Conservation (phyloP, 225 moss, liverwort and hornwort genomes). For the Marchantia paleacea region DNA sequence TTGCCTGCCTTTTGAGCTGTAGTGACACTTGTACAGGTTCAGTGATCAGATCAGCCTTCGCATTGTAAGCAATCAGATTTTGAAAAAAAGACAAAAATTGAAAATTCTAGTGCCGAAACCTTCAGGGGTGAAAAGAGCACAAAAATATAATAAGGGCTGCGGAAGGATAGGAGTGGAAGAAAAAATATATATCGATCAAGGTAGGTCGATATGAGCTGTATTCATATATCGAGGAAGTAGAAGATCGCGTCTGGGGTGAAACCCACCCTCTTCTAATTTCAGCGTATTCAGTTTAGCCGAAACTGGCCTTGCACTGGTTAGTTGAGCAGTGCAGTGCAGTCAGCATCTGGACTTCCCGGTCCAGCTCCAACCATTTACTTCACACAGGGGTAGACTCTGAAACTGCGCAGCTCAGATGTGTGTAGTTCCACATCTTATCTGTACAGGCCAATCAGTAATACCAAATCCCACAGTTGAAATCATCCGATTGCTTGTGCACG, state of each 20-base stretch:
- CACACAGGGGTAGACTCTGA: conserved; percentile 7
- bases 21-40: background rate
- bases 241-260: conserved; percentile 13
- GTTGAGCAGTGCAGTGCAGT: background rate
- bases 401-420: conserved; percentile 18
- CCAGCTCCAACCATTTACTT: conserved; percentile 1
- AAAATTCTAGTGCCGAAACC: background rate
- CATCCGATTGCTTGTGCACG: background rate
- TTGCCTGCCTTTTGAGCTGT: background rate
- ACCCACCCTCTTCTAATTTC: conserved; percentile 15
- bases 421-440: conserved; percentile 14
- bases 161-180: conserved; percentile 6
- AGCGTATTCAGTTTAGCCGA: background rate
- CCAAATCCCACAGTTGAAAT: background rate
- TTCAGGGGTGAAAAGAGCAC: background rate
- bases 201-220: conserved; percentile 14
- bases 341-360: background rate
- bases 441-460: conserved; percentile 13
- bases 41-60: background rate
- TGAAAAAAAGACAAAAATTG: background rate
- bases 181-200: conserved; percentile 7
- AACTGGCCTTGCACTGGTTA: background rate
- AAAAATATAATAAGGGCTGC: conserved; percentile 4
- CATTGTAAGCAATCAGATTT: background rate
- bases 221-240: background rate